Conservation (phyloP, 2,329 filamentous ascomycete species). For the Epichloe hybrida region DNA sequence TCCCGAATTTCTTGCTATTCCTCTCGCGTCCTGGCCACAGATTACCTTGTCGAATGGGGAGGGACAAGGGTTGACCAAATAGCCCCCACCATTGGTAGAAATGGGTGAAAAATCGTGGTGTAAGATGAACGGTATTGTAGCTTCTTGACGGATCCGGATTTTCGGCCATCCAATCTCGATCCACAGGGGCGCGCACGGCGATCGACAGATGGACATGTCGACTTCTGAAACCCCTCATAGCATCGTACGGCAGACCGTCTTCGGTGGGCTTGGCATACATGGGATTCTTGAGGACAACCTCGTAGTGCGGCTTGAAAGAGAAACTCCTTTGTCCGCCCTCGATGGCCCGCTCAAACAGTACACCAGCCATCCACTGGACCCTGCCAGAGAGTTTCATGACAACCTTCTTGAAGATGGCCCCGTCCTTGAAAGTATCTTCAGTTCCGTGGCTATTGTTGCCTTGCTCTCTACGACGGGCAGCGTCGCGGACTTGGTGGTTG, state of each 20-base stretch:
- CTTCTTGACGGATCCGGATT: slow-evolving; percentile 67
- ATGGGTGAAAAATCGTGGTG: slow-evolving; percentile 92
- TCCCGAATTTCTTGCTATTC: slow-evolving; percentile 95
- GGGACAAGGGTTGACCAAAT: slow-evolving; percentile 86
- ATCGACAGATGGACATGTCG: slow-evolving; percentile 94
- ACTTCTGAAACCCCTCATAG: slow-evolving; percentile 92
- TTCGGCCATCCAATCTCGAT: slow-evolving; percentile 71
- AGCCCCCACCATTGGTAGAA: slow-evolving; percentile 98
- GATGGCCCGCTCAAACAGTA: slow-evolving; percentile 83
- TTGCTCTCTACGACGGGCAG: slow-evolving; percentile 35
- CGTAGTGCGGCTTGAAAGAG: slow-evolving; percentile 83
- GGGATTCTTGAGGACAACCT: slow-evolving; percentile 74
- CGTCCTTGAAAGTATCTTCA: slow-evolving; percentile 52
- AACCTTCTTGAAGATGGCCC: slow-evolving; percentile 92
- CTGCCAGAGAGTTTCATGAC: slow-evolving; percentile 97
- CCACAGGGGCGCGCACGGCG: slow-evolving; percentile 73
- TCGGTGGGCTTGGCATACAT: slow-evolving; percentile 51
- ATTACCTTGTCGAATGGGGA: slow-evolving; percentile 83
- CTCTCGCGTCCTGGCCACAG: slow-evolving; percentile 90
- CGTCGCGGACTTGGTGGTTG: slow-evolving; percentile 69
- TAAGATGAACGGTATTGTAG: slow-evolving; percentile 93
- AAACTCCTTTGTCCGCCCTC: slow-evolving; percentile 63
- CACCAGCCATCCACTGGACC: slow-evolving; percentile 79
- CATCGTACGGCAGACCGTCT: slow-evolving; percentile 57
- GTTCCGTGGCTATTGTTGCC: slow-evolving; percentile 43